Evolutionary conservation across 1,139 yeast genomes (phyloP).

Genomic region (Pichia cactophila): DNA sequence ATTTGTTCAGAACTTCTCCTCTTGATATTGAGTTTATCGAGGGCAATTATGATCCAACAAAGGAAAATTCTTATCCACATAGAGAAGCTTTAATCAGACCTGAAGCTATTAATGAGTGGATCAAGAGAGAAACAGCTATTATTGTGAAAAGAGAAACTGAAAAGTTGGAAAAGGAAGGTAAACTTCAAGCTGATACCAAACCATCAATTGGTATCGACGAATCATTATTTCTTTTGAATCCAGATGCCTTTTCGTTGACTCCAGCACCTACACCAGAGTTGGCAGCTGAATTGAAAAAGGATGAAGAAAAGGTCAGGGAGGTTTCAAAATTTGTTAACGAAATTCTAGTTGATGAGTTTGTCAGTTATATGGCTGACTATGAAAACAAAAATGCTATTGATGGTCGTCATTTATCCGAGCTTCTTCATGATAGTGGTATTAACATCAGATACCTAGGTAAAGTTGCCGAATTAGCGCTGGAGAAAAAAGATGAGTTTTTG

Average conservation of each 20-base stretch:
- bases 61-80: slow-evolving; percentile 63
- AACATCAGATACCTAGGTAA: slow-evolving; percentile 82
- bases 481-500: slow-evolving; percentile 20
- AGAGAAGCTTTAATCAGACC: slow-evolving; percentile 70
- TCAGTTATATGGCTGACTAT: slow-evolving; percentile 44
- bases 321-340: slow-evolving; percentile 57
- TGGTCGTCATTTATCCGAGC: slow-evolving; percentile 63
- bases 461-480: slow-evolving; percentile 34
- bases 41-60: slow-evolving; percentile 35
- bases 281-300: slow-evolving; percentile 32
- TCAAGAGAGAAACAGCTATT: slow-evolving; percentile 59
- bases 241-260: slow-evolving; percentile 62
- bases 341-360: slow-evolving; percentile 55
- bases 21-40: slow-evolving; percentile 73
- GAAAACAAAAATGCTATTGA: slow-evolving; percentile 47
- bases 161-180: slow-evolving; percentile 32
- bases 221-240: slow-evolving; percentile 55
- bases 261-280: slow-evolving; percentile 34
- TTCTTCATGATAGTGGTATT: slow-evolving; percentile 76
- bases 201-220: slow-evolving; percentile 52
- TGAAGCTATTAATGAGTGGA: slow-evolving; percentile 90
- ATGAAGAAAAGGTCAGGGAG: slow-evolving; percentile 60
- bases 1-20: slow-evolving; percentile 78
- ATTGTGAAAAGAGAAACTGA: slow-evolving; percentile 45
- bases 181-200: slow-evolving; percentile 27